These are phyloP conservation scores for Tetradesmus lagerheimii DNA, from an alignment of 139 green algal genomes.

Conservation along the genomic window DNA sequence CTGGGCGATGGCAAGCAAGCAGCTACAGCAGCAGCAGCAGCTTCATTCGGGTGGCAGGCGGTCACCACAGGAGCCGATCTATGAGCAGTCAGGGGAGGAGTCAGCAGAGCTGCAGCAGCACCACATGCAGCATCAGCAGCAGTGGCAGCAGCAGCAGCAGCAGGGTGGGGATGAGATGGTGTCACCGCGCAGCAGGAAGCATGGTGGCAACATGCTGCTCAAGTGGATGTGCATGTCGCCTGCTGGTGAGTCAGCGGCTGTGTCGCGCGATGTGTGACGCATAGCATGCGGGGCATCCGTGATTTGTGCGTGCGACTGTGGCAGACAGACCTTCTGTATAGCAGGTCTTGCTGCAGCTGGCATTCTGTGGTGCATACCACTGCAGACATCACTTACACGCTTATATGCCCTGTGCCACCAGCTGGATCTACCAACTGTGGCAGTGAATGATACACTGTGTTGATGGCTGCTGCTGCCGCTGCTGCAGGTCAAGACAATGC, in stretches of 20 bases:
- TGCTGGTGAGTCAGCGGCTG: not conserved
- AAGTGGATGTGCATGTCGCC: constrained; percentile 47
- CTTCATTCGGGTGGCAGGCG: not conserved
- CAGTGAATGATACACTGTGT: not conserved
- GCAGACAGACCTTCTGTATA: no score
- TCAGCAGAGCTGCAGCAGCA: constrained; percentile 24
- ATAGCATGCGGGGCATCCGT: no score
- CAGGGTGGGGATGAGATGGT: not conserved
- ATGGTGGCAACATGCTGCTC: constrained; percentile 25
- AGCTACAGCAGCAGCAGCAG: constrained; percentile 3
- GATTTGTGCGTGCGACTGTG: no score
- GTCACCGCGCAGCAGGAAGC: not conserved
- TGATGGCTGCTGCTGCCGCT: not conserved
- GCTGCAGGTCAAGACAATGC: not conserved
- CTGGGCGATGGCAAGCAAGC: not conserved
- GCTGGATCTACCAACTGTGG: no score
- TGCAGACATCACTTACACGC: no score
- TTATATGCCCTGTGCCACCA: no score
- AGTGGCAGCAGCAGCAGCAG: constrained; percentile 15
- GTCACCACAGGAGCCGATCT: constrained; percentile 12
- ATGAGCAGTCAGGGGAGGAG: constrained; percentile 24
- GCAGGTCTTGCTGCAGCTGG: no score
- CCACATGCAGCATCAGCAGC: constrained; percentile 12
- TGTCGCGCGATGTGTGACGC: not conserved
- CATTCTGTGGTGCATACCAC: no score